Evolutionary conservation across 2,329 filamentous ascomycete genomes (phyloP), one percentile per base, ranked within the genome.

Genomic region (Aurifilum marmelostoma): DNA sequence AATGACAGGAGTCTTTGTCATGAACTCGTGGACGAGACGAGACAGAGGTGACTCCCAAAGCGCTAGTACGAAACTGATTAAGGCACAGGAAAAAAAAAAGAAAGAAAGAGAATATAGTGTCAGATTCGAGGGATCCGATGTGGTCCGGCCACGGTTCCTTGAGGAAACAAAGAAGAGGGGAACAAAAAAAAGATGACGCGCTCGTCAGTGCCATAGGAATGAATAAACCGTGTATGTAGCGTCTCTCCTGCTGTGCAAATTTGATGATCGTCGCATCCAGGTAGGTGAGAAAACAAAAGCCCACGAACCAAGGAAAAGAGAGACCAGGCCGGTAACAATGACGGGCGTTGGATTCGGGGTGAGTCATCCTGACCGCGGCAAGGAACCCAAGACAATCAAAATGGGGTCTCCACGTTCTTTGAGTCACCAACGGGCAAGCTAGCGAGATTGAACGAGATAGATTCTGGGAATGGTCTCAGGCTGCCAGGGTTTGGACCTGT

Each of bases 361-460:
- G 69, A 71, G 52, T 71, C 69, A 71, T 61, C 63, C 50, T 62
- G 67, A 54, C 41, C 61, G 43, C 50, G 43, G 43, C 27, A 58
- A 32, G 27, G 14, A n/a, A 62, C 41, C 27, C n/a, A 24, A 27
- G 12, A 21, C 37, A 62, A 65, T 21, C 34, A 21, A n/a, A n/a
- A n/a, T 11, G 32, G 11, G 59, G 39, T n/a, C 34, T n/a, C 50
- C 60, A 66, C 21, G 59, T 34, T 34, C 24, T 41, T 63, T 71
- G 69, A 71, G 69, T 71, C 69, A 71, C 64, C 69, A 37, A n/a
- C 16, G 39, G 52, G 24, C 39, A 29, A 63, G 37, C 61, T 65
- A 64, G 47, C 32, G 32, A 54, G 24, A 50, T 37, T 52, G 54
- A 21, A 41, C 29, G 41, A 18, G 24, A 37, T 37, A 59, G 63